These are phyloP conservation scores for Suhomyces maxii DNA, from an alignment of 1,139 yeast genomes.

Conservation along the genomic window DNA sequence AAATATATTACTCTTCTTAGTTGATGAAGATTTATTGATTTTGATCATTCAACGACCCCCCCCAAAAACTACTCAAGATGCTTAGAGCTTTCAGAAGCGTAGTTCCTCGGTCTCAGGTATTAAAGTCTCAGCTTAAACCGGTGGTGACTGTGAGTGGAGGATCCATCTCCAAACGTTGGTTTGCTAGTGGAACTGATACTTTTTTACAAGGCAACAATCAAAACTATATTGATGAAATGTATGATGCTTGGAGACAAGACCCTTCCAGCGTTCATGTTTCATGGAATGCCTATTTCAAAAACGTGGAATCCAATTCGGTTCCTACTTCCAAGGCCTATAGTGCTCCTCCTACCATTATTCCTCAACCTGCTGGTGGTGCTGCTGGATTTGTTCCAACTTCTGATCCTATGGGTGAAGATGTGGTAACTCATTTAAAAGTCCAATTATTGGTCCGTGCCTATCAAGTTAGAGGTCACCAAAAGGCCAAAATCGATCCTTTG, in stretches of 20 bases:
- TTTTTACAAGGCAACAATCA: conserved; percentile 87
- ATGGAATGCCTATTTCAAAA: conserved; percentile 95
- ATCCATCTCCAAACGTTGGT: conserved; percentile 18
- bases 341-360: conserved; percentile 89
- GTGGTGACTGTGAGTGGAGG: conserved; percentile 1
- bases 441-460: conserved; percentile 97
- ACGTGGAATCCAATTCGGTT: conserved; percentile 68
- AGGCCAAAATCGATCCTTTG: conserved; percentile 93
- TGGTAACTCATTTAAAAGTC: conserved; percentile 87
- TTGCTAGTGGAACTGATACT: conserved; percentile 62
- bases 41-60: not conserved
- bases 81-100: conserved; percentile 48
- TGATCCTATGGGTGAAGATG: conserved; percentile 53
- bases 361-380: conserved; percentile 73
- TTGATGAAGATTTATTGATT: conserved; percentile 9
- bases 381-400: conserved; percentile 59
- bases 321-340: conserved; percentile 76
- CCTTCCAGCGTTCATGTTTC: conserved; percentile 91
- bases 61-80: conserved; percentile 22
- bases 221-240: conserved; percentile 96
- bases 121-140: conserved; percentile 18
- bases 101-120: conserved; percentile 34
- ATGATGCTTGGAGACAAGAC: conserved; percentile 88
- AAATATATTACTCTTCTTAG: conserved; percentile 7
- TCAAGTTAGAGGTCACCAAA: conserved; percentile 97